Conservation (phyloP, 805 yeast species). For the Lipomyces oligophaga region DNA sequence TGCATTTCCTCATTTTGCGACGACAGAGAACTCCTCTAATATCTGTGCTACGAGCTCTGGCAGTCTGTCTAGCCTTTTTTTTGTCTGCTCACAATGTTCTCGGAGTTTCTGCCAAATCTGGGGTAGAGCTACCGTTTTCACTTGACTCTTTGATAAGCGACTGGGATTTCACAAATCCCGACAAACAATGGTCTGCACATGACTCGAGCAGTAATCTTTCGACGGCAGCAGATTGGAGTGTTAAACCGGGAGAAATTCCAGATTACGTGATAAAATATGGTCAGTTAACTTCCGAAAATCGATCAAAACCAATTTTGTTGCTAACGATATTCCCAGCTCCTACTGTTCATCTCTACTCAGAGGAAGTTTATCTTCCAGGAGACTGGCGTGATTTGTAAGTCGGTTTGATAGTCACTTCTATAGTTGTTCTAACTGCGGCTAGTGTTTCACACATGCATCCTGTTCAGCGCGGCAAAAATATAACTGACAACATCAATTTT, state of each 20-base stretch:
- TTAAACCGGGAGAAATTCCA: slow-evolving; percentile 31
- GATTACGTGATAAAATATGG: slow-evolving; percentile 29
- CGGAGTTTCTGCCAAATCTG: no score
- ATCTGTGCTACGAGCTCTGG: no score
- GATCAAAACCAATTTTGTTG: neutral
- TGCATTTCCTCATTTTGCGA: no score
- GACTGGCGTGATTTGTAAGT: slow-evolving; percentile 65
- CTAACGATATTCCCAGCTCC: slow-evolving; percentile 47
- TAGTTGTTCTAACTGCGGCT: slow-evolving; percentile 10
- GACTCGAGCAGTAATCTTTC: no score
- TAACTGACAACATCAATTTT: slow-evolving; percentile 31
- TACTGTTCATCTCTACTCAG: slow-evolving; percentile 78
- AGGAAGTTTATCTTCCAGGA: slow-evolving; percentile 81
- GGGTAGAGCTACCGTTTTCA: no score
- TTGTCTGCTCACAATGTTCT: no score
- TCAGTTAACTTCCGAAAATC: neutral
- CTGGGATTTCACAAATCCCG: no score
- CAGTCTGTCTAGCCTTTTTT: no score
- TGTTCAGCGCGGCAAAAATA: slow-evolving; percentile 35
- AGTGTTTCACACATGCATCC: slow-evolving; percentile 29
- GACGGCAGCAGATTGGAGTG: slow-evolving; percentile 24
- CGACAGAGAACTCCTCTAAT: no score
- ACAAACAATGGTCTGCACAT: no score
- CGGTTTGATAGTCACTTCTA: slow-evolving; percentile 16
- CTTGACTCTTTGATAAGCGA: no score